Base-by-base conservation (phyloP, 139 green algal species). In the Chlorella vulgaris region DNA sequence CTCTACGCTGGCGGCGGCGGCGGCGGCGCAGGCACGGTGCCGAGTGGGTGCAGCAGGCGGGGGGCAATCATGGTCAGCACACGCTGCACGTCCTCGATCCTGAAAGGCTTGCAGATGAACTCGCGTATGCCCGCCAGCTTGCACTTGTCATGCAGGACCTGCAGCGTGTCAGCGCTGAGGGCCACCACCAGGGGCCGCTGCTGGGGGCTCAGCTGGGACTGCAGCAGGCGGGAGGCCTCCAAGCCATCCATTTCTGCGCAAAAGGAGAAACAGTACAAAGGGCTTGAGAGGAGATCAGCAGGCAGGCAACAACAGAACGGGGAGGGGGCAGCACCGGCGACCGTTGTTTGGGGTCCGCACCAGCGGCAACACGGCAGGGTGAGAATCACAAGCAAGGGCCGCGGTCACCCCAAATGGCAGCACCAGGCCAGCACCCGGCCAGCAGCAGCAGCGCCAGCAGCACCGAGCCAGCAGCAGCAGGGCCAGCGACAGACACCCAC, bases 21-120 rank as follows among this genome's bases (percentile, higher is more conserved):
- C 7, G 65, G 10, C 4, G 35, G 35, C 31, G 65, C 7, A 19
- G 28, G 21, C 33, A 10, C 7, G 33, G 33, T 33, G 65, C 33
- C 47, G 10, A 15, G 47, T 58, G 1, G 1, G 28, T 29, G 21
- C 35, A 22, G 28, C 69, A 63, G 43, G 7, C 69, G 69, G 8
- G 69, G 62, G 62, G 53, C 42, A 40, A 82, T 62, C 63, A 88
- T 53, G 51, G 71, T 21, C 78, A 95, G 77, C 36, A 95, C 91
- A 2, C 89, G 84, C 68, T 90, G 67, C 40, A 95, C 85, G 74
- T 95, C 91, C 83, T 94, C 88, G 3, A 95, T 76, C 22, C 73
- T 26, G 74, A 95, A 94, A 2, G 91, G 91, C 83, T 95, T 95
- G 29, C 88, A 86, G 31, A 95, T 88, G 76, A 93, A 95, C 15